These are phyloP conservation scores for Piromyces finnis DNA, from an alignment of 192 early-diverging fungal genomes.

Conservation along the genomic window DNA sequence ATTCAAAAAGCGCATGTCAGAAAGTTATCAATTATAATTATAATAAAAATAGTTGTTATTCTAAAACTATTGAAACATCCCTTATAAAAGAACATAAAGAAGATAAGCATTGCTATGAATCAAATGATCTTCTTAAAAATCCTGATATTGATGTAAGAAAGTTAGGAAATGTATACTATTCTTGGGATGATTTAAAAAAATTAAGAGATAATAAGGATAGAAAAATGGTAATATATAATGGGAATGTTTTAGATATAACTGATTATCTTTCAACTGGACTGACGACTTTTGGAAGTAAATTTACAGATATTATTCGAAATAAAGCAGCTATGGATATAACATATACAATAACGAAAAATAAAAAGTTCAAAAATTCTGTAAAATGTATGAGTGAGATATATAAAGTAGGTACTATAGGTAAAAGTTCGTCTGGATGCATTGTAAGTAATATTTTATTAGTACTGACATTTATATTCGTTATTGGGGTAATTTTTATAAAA, in stretches of 20 bases:
- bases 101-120: not conserved
- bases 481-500: conserved; percentile 12
- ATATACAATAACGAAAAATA: not conserved
- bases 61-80: not conserved
- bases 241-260: not conserved
- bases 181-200: not conserved
- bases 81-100: not conserved
- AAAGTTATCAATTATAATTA: not conserved
- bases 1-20: not conserved
- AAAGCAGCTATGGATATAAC: not conserved
- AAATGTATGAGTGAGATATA: conserved; percentile 12
- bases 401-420: conserved; percentile 13
- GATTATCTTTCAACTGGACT: not conserved
- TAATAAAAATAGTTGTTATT: not conserved
- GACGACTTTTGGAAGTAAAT: not conserved
- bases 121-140: not conserved
- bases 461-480: conserved; percentile 13
- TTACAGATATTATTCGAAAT: not conserved
- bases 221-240: not conserved
- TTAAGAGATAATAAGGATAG: not conserved
- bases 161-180: not conserved
- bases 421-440: conserved; percentile 13
- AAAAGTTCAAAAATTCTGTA: conserved; percentile 1
- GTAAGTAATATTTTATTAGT: conserved; percentile 9
- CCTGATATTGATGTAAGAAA: not conserved